Evolutionary conservation across 2,329 filamentous ascomycete genomes (phyloP).

Genomic region (Spiromastix sp.): DNA sequence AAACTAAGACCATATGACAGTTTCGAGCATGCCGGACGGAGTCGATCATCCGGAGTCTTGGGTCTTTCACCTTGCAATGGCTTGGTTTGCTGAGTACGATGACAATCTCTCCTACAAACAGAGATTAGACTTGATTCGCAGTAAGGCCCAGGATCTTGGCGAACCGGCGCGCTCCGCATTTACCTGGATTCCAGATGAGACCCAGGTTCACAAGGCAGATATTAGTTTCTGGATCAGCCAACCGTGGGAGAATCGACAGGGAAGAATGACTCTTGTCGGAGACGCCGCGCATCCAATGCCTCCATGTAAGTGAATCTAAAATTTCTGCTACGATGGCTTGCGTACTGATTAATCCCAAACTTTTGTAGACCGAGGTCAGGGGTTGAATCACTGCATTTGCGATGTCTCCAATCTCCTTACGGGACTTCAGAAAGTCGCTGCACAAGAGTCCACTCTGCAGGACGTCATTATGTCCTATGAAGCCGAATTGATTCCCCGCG

Average conservation of each 20-base stretch:
- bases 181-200: slow-evolving; percentile 18
- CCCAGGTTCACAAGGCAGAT: slow-evolving; percentile 13
- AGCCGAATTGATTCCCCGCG: slow-evolving; percentile 30
- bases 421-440: slow-evolving; percentile 9
- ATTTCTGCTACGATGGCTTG: too few species aligned
- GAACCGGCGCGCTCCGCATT: slow-evolving; percentile 17
- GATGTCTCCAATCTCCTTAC: slow-evolving; percentile 15
- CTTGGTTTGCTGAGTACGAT: slow-evolving; percentile 14
- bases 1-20: too few species aligned
- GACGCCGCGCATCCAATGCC: slow-evolving; percentile 18
- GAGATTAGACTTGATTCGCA: slow-evolving; percentile 14
- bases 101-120: slow-evolving; percentile 7
- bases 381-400: slow-evolving; percentile 16
- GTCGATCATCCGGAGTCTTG: slow-evolving; percentile 17
- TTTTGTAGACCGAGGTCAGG: slow-evolving; percentile 19
- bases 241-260: slow-evolving; percentile 16
- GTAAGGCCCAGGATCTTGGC: slow-evolving; percentile 11
- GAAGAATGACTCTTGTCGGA: slow-evolving; percentile 15
- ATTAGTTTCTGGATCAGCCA: slow-evolving; percentile 15
- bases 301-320: slow-evolving; percentile 12
- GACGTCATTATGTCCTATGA: slow-evolving; percentile 20
- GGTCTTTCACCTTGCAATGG: slow-evolving; percentile 17
- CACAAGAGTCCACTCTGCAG: slow-evolving; percentile 6
- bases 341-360: too few species aligned
- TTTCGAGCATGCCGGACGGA: slow-evolving; percentile 15